A percentile compares a stretch with the other conserved stretches of the same genome.
Conservation (phyloP, 176 grass and related monocot species). For the Musa beccarii region DNA sequence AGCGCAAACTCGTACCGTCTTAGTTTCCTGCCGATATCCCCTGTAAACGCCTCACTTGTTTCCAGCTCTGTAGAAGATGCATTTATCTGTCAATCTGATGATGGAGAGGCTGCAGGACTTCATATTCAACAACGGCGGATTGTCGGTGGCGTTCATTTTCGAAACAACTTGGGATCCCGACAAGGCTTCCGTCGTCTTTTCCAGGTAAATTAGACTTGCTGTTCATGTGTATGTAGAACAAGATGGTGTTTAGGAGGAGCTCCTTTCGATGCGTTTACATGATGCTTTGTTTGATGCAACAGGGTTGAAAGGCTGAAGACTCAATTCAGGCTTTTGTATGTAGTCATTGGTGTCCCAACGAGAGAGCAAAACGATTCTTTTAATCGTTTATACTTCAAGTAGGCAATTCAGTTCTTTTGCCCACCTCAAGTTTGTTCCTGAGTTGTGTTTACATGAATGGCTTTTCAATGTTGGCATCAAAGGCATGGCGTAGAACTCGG, state of each 20-base stretch:
- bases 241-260: not conserved
- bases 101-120: conserved; percentile 41
- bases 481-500: conserved; percentile 65
- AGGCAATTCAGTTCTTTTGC: conserved; percentile 13
- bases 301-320: conserved; percentile 62
- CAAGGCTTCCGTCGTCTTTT: conserved; percentile 42
- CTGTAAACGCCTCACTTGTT: conserved; percentile 29
- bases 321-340: conserved; percentile 72
- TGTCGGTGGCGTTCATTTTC: conserved; percentile 73
- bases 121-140: conserved; percentile 63
- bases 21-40: conserved; percentile 49
- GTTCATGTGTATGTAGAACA: not conserved
- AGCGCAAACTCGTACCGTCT: conserved; percentile 59
- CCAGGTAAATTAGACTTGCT: conserved; percentile 28
- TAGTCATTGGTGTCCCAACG: conserved; percentile 46
- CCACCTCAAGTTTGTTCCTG: not conserved
- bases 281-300: conserved; percentile 2
- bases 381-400: conserved; percentile 61
- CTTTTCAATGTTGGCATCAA: conserved; percentile 11
- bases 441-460: not conserved
- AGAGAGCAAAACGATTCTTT: conserved; percentile 71
- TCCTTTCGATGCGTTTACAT: conserved; percentile 10
- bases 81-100: conserved; percentile 4
- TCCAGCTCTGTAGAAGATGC: not conserved
- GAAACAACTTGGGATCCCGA: conserved; percentile 49